Conservation (phyloP, 768 basidiomycete species). For the Russula sp. region DNA sequence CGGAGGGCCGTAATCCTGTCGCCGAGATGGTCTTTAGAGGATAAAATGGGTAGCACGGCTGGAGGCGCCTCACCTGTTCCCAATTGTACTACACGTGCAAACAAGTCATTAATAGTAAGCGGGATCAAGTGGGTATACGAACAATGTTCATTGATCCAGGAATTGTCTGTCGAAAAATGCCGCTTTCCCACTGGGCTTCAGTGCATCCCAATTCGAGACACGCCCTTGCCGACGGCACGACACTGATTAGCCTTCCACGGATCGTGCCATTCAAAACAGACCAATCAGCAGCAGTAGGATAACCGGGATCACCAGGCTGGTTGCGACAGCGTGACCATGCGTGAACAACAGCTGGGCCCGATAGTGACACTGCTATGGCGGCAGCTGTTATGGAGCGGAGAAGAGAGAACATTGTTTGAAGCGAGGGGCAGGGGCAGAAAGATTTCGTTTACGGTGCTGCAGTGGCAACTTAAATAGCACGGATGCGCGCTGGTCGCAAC, state of each 20-base stretch:
- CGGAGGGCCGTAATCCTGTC: conserved; percentile 11
- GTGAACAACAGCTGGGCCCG: neutral
- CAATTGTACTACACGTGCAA: neutral
- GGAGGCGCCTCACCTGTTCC: neutral
- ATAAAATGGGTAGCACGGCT: neutral
- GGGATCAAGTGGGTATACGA: neutral
- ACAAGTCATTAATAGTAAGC: neutral
- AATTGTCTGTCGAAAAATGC: conserved; percentile 14
- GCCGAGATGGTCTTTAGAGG: no score
- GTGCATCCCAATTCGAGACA: conserved; percentile 16
- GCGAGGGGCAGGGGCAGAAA: neutral
- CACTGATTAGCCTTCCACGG: conserved; percentile 10
- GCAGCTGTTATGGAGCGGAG: neutral
- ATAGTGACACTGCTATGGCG: neutral
- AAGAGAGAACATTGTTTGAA: neutral
- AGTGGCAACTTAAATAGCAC: no score
- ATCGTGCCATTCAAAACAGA: conserved; percentile 12
- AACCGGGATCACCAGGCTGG: no score
- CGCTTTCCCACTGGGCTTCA: conserved; percentile 18
- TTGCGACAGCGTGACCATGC: conserved; percentile 4
- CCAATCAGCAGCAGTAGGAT: neutral
- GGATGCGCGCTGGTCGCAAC: no score
- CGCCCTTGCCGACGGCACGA: conserved; percentile 15
- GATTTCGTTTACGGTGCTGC: neutral
- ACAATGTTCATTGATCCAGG: conserved; percentile 23